A percentile compares a stretch with the other conserved stretches of the same genome.
These are phyloP conservation scores for Pelargonium cotyledonis DNA, from an alignment of 441 rosid genomes.

Conservation along the genomic window DNA sequence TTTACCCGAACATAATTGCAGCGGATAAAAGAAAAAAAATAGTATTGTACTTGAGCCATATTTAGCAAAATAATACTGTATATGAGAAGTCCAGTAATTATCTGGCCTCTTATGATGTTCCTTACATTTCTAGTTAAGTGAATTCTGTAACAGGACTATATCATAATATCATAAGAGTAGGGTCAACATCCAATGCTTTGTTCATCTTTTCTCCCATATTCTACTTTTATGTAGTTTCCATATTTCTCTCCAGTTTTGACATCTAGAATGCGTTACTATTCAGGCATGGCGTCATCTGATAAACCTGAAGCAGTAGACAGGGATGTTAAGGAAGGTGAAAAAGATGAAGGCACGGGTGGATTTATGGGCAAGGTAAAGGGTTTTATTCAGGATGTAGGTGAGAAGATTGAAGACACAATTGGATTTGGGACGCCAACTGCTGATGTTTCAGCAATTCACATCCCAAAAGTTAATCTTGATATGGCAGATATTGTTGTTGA, in stretches of 20 bases:
- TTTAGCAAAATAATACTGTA: neutral
- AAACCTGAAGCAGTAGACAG: conserved; percentile 51
- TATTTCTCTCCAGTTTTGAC: neutral
- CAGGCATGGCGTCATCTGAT: conserved; percentile 76
- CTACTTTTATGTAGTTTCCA: neutral
- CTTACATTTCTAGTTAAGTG: neutral
- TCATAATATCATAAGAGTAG: neutral
- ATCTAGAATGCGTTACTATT: neutral
- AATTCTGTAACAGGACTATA: neutral
- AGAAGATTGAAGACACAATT: conserved; percentile 75
- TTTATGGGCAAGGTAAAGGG: conserved; percentile 80
- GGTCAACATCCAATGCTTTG: neutral
- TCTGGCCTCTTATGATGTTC: neutral
- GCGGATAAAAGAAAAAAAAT: neutral
- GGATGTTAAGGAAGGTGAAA: conserved; percentile 36
- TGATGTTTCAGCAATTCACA: conserved; percentile 64
- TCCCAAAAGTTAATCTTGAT: conserved; percentile 70
- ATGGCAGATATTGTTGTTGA: conserved; percentile 72
- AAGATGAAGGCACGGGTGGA: conserved; percentile 63
- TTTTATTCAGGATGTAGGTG: conserved; percentile 85
- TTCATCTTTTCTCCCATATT: neutral
- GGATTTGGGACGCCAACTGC: conserved; percentile 97
- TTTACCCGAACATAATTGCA: neutral
- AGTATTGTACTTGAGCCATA: neutral
- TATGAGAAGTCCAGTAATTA: neutral